Base-by-base conservation (phyloP, 1,284 basidiomycete species). In the Wallemia hederae region DNA sequence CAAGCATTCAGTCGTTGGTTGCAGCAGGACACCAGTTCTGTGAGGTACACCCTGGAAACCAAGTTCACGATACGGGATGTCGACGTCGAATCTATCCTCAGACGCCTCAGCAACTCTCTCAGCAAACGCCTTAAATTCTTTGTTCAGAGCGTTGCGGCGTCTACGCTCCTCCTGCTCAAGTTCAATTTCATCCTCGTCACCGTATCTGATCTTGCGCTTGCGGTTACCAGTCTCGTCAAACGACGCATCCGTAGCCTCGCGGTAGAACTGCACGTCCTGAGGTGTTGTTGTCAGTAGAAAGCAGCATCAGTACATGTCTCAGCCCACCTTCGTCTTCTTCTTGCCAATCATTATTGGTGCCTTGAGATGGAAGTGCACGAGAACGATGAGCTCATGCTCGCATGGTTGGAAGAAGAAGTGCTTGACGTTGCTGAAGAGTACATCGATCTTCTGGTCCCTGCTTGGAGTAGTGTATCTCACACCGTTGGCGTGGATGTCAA, bases 181-280 rank as follows among this genome's bases (percentile, higher is more conserved):
- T 74, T 98, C 92, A 64, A 98, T 91, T 73, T 98, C 94, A 70
- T 99, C 94, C 71, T 98, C 94, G 69, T 98, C 94, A 49, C 92
- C 92, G 68, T 94, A 96, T 61, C 91, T 81, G 65, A 92, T 87
- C 72, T 94, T 91, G 63, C 94, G 81, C 72, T 97, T 98, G 65
- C 90, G 80, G 69, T 97, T 97, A n/a, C 92, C 92, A 0, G 91
- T 96, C 72, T 98, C 94, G 68, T 98, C 94, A 68, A 97, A 98
- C 65, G 92, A 87, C 33, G 92, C 89, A 67, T 99, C 94, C 0
- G 88, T 87, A 1, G 91, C 94, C 74, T 99, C 94, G 25, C 94
- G 85, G 75, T 86, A 94, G 72, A 98, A 97, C 78, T 98, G 94
- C 9, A 98, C 80, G 69, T 99, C 94, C 82, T 89, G 24, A 61